Conservation (phyloP, 148 eudicot species). For the Camellia lanceoleosa region DNA sequence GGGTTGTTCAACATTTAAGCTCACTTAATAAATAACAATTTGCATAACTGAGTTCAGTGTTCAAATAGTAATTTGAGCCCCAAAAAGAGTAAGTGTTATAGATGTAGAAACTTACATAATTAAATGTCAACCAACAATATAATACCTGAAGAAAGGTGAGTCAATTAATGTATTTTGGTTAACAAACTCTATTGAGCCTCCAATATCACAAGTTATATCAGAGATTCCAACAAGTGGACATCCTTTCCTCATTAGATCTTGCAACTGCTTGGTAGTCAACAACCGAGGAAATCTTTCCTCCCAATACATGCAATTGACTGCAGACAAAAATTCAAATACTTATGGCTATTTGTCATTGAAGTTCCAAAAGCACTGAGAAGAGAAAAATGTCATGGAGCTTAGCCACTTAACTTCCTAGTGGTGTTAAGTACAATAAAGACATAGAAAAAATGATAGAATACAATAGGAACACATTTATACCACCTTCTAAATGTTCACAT, state of each 20-base stretch:
- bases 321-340: slow-evolving; percentile 14
- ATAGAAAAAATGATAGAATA: neutral
- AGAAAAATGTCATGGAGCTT: slow-evolving; percentile 1
- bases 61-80: neutral
- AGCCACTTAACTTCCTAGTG: neutral
- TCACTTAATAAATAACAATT: neutral
- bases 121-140: neutral
- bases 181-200: slow-evolving; percentile 91
- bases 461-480: neutral
- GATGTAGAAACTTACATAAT: neutral
- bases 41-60: neutral
- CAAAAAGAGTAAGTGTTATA: neutral
- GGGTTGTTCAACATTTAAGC: neutral
- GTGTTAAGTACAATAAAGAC: neutral
- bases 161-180: slow-evolving; percentile 79
- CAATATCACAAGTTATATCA: slow-evolving; percentile 96
- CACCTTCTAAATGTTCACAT: neutral
- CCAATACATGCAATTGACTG: slow-evolving; percentile 99
- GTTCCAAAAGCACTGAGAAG: neutral
- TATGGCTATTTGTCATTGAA: neutral
- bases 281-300: slow-evolving; percentile 90
- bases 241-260: slow-evolving; percentile 55
- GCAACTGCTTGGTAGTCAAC: slow-evolving; percentile 72
- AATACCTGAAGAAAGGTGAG: slow-evolving; percentile 91
- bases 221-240: slow-evolving; percentile 83